Base-by-base conservation (phyloP, 2,329 filamentous ascomycete species). In the Phyllosticta capitalensis region DNA sequence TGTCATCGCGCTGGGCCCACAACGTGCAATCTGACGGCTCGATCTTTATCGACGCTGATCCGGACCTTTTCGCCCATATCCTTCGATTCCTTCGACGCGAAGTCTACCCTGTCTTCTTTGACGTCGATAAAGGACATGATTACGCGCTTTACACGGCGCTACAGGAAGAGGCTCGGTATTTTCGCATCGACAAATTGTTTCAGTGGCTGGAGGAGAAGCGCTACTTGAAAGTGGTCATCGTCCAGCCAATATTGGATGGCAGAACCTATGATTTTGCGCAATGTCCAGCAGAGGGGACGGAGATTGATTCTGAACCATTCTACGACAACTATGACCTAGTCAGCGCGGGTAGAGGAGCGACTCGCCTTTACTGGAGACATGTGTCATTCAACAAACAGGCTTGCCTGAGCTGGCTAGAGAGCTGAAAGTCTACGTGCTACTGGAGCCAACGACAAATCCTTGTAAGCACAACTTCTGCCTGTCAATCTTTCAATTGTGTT, bases 1-100 rank as follows among this genome's bases (percentile, higher is more conserved):
- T 73, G 5, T 67, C 67, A 0, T 61, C 59, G 0, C 54, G 64
- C 7, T 69, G 65, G 64, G 14, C 12, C 12, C 45, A 62, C 38
- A 62, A 68, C 14, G 55, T 52, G 24, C 62, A 67, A 52, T 33
- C 57, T 6, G 68, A 74, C 53, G 67, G 65, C 1, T 68, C 67
- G 0, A 69, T 68, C 61, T 75, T 75, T 63, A 56, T 76, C 54
- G 73, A 76, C 52, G 63, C 69, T 0, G 70, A 75, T 57, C 63
- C 67, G 1, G 53, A 63, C 0, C 45, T 71, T 7, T 76, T 76
- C 60, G 58, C 67, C 26, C 66, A 76, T 55, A 64, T 75, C 58
- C 65, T 75, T 2, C 62, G 64, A 0, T 75, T 69, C 59, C 66
- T 75, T 12, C 70, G 73, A 1, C 67, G 63, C 4, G 65, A 67